Conservation (phyloP, 1,139 yeast species). For the Geotrichum macrosporum region DNA sequence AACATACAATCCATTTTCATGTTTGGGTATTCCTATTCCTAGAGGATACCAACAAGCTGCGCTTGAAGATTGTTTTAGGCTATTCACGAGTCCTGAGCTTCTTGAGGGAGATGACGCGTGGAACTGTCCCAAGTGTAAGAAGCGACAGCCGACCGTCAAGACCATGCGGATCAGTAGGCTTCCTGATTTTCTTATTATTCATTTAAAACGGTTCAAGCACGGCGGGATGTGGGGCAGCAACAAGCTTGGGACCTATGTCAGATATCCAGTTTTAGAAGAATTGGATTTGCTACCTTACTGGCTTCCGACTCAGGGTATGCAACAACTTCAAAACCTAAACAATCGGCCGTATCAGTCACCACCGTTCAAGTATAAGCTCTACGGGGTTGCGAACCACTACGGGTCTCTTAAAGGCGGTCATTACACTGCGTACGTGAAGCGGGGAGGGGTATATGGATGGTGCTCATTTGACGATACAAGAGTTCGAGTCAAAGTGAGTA, state of each 20-base stretch:
- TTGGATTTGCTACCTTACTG: constrained; percentile 75
- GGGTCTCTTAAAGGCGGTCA: constrained; percentile 87
- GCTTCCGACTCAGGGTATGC: constrained; percentile 29
- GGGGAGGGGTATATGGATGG: constrained; percentile 60
- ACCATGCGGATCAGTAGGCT: constrained; percentile 64
- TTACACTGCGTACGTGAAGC: constrained; percentile 78
- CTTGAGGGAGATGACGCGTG: constrained; percentile 82
- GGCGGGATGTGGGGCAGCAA: constrained; percentile 37
- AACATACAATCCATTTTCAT: constrained; percentile 77
- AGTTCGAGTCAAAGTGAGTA: constrained; percentile 44
- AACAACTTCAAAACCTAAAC: constrained; percentile 52
- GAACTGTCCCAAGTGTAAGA: constrained; percentile 81
- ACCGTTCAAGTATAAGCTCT: constrained; percentile 73
- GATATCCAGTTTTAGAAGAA: constrained; percentile 48
- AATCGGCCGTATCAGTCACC: constrained; percentile 43
- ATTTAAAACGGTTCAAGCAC: constrained; percentile 70
- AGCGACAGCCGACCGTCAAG: constrained; percentile 62
- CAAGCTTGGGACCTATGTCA: constrained; percentile 60
- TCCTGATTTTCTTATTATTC: constrained; percentile 68
- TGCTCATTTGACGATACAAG: constrained; percentile 71
- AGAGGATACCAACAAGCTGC: constrained; percentile 37
- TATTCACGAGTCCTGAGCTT: constrained; percentile 62
- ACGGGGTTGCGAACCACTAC: constrained; percentile 84
- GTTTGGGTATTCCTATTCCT: constrained; percentile 72
- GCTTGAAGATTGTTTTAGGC: constrained; percentile 62